phyloP scores from a whole-genome alignment of 2,329 filamentous ascomycete genomes.

The Nigrospora oryzae region DNA sequence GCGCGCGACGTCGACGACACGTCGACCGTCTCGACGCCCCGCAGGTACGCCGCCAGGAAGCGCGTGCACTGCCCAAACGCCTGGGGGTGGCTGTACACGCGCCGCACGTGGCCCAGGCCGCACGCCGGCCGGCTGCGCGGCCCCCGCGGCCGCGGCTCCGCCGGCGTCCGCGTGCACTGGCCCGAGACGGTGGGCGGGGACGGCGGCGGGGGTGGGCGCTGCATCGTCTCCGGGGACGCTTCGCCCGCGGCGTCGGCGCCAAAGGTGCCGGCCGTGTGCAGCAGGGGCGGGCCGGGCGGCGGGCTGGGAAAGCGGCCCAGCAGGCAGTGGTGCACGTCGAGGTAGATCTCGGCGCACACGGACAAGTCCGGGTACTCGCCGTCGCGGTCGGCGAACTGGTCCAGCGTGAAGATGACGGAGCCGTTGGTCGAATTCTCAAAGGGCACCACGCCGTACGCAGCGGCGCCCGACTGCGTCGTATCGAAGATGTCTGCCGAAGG shows the following conservation, averaged over 20 bases:
- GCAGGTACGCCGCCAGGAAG: slow-evolving; percentile 65
- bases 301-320: slow-evolving; percentile 32
- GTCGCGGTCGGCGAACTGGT: slow-evolving; percentile 73
- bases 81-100: slow-evolving; percentile 89
- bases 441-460: slow-evolving; percentile 73
- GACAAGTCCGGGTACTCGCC: slow-evolving; percentile 56
- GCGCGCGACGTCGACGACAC: slow-evolving; percentile 76
- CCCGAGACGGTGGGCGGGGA: slow-evolving; percentile 18
- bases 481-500: slow-evolving; percentile 63
- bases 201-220: slow-evolving; percentile 4
- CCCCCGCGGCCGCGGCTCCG: slow-evolving; percentile 32
- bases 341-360: slow-evolving; percentile 77
- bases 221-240: background rate
- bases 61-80: slow-evolving; percentile 83
- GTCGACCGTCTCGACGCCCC: slow-evolving; percentile 71
- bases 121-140: slow-evolving; percentile 38
- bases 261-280: background rate
- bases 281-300: background rate
- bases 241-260: background rate
- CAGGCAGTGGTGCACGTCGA: slow-evolving; percentile 83
- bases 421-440: slow-evolving; percentile 97
- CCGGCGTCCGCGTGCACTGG: slow-evolving; percentile 39
- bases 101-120: slow-evolving; percentile 54
- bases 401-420: slow-evolving; percentile 80
- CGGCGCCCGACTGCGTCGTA: slow-evolving; percentile 58